Evolutionary conservation across 805 yeast genomes (phyloP), one percentile per base, ranked within the genome.

Genomic region (Wickerhamia fluorescens): DNA sequence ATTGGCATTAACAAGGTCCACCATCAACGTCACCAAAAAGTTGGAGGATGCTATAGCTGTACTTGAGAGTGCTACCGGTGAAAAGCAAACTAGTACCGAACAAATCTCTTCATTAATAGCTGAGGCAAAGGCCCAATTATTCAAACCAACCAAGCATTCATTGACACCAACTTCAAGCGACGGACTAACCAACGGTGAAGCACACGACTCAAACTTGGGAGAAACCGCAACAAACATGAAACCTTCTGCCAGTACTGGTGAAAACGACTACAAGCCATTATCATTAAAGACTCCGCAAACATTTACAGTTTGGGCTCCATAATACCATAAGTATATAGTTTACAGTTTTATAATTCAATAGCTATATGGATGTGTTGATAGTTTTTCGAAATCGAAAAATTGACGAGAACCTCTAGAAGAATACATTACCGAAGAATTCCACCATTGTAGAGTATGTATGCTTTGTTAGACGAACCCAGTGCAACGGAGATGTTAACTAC

Each of bases 1-100:
- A 33, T 48, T 83, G 20, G 67, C 82, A n/a, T 64, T 82, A 39
- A 67, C 79, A 24, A 77, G 75, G 45, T 64, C 75, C 11, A 71
- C 85, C 1, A 56, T 66, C 12, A 44, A 60, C 2, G 61, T 79
- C 4, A 55, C 74, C 25, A 49, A 61, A 22, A 78, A 72, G 42
- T 48, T 76, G 25, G 49, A 52, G 25, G 61, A 58, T 20, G 58
- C 57, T 3, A 42, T 61, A 22, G 29, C 40, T 3, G 27, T 44
- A 14, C 30, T 38, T 7, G 37, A 40, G 19, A 29, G 23, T 13
- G 30, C 36, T 21, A 26, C 25, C 28, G 32, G 36, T 4, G 22
- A 34, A 13, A 18, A 10, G 15, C 27, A 26, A 6, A 10, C 20
- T 7, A 11, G 10, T 15, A 18, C 29, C 20, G 24, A 21, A 23